A percentile compares a stretch with the other conserved stretches of the same genome.
Evolutionary conservation across 1,284 basidiomycete species (phyloP).

Genomic region (Wolfiporia cocos): DNA sequence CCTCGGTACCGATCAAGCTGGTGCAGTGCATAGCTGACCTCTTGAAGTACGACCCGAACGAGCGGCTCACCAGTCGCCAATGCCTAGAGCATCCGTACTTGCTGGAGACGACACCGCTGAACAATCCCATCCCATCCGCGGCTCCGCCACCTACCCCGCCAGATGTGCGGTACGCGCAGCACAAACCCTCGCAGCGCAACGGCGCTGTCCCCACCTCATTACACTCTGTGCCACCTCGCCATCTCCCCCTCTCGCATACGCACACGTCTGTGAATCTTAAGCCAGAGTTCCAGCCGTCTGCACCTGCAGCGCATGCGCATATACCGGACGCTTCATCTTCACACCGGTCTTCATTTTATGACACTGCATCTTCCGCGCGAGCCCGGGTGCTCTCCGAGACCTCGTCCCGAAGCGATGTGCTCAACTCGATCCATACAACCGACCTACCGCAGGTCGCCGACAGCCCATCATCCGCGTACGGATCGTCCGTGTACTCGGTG

Average conservation of each 20-base stretch:
- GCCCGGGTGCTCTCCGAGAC: constrained; percentile 26
- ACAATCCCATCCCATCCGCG: constrained; percentile 59
- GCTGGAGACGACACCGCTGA: constrained; percentile 60
- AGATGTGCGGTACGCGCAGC: constrained; percentile 24
- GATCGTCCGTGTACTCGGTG: constrained; percentile 25
- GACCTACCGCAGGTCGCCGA: constrained; percentile 18
- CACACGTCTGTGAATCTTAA: constrained; percentile 36
- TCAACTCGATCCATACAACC: constrained; percentile 15
- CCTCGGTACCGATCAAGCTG: constrained; percentile 72
- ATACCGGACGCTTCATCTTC: constrained; percentile 45
- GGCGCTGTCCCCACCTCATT: constrained; percentile 30
- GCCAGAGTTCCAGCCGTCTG: constrained; percentile 29
- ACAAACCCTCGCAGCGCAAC: constrained; percentile 29
- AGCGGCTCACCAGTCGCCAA: constrained; percentile 79
- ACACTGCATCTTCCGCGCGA: constrained; percentile 19
- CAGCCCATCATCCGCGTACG: constrained; percentile 15
- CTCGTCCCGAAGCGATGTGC: constrained; percentile 30
- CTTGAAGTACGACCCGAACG: constrained; percentile 87
- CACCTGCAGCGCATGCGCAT: constrained; percentile 28
- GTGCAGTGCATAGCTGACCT: constrained; percentile 91
- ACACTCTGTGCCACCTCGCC: constrained; percentile 47
- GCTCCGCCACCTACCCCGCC: constrained; percentile 15
- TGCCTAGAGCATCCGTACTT: constrained; percentile 91
- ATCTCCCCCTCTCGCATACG: constrained; percentile 55
- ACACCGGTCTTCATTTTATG: constrained; percentile 52